Evolutionary conservation across 2,329 filamentous ascomycete species (phyloP).

Genomic region (Lasiodiplodia gonubiensis): DNA sequence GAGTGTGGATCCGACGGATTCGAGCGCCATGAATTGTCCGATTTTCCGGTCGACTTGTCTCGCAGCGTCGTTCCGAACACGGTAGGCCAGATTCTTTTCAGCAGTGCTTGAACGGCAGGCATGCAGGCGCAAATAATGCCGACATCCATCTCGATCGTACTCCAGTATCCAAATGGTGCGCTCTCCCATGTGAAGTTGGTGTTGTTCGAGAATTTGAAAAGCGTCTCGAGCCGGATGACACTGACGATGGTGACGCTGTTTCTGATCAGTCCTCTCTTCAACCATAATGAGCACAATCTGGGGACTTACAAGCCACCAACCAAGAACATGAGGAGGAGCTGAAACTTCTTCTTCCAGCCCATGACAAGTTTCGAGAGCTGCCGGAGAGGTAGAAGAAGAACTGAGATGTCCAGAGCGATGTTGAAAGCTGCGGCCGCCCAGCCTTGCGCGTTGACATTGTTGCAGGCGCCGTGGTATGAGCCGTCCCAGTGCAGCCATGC

Average conservation of each 20-base stretch:
- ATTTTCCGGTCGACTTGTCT: not conserved
- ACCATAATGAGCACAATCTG: not conserved
- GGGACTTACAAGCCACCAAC: constrained; percentile 44
- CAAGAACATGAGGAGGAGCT: constrained; percentile 46
- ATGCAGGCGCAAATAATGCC: constrained; percentile 55
- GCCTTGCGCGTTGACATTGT: constrained; percentile 44
- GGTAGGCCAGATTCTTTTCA: constrained; percentile 6
- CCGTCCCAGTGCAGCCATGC: constrained; percentile 42
- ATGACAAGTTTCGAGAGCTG: constrained; percentile 40
- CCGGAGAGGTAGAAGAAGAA: constrained; percentile 41
- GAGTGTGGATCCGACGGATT: not conserved
- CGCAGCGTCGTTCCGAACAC: not conserved
- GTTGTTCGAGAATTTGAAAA: constrained; percentile 51
- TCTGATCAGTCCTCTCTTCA: not conserved
- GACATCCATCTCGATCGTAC: constrained; percentile 50
- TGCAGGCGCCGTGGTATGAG: constrained; percentile 41
- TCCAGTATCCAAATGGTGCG: constrained; percentile 42
- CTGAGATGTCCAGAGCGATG: constrained; percentile 39
- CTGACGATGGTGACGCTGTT: constrained; percentile 50
- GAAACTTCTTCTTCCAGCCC: constrained; percentile 38
- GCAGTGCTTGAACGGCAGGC: constrained; percentile 37
- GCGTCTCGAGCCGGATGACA: constrained; percentile 49
- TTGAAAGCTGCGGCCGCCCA: constrained; percentile 41
- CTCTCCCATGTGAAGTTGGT: constrained; percentile 44
- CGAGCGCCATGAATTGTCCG: not conserved